Evolutionary conservation across 169 alveolate species (phyloP), one percentile per base, ranked within the genome.

Genomic region (Plasmodium chabaudi): DNA sequence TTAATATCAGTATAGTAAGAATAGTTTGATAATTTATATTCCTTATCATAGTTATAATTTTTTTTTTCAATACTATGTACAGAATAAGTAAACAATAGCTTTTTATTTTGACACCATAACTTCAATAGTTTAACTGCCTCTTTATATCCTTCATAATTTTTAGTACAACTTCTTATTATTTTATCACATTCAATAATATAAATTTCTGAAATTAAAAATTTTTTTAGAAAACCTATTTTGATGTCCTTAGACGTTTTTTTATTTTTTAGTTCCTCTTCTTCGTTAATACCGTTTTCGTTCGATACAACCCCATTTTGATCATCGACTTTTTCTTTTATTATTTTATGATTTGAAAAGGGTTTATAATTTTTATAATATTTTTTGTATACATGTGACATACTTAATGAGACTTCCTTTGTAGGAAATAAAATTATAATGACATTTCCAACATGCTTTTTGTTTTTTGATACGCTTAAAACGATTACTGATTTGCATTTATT

Each of bases 21-120:
- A 39, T 61, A 55, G 17, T 49, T 39, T 0, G 49, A 27, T 46
- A 75, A 47, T 61, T 23, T 61, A 44, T 25, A 75, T 12, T 17
- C 17, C 23, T 75, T 67, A 12, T 53, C 34, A 17, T 72, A 25
- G 9, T 75, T 75, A 1, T 75, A 17, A 60, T 5, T 10, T 10
- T 1, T 49, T 21, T 15, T 7, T 59, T 17, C 19, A 23, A 9
- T 68, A 39, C 6, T 51, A 15, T 67, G 19, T 13, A 63, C 44
- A 39, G 75, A 64, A 47, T 61, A 47, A 3, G 72, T 57, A 34
- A 23, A 39, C 5, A 75, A 61, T 19, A 75, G 7, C 3, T 67
- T 75, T 39, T 65, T 75, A 19, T 75, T 75, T 9, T 13, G n/a
- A 42, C 88, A 75, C 88, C 88, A 75, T 3, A 61, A 15, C 42